Evolutionary conservation across 2,329 filamentous ascomycete species (phyloP).

Genomic region (Saccharata proteae): DNA sequence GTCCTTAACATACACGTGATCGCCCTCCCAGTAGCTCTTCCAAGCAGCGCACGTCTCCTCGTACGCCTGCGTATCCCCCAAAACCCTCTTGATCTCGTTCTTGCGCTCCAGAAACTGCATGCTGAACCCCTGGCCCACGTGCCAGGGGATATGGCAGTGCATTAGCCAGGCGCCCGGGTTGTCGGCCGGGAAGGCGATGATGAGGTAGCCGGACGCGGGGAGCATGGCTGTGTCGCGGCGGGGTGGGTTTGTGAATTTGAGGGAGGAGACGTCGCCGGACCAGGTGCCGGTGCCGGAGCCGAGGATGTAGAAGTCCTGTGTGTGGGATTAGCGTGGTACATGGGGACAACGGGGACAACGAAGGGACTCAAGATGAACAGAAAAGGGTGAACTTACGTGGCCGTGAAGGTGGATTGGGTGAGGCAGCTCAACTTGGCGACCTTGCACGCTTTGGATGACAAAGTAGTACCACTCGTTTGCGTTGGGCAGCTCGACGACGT

Average conservation of each 20-base stretch:
- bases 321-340: neutral
- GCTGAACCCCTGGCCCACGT: slow-evolving; percentile 27
- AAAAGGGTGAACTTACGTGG: neutral
- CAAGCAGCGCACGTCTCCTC: neutral
- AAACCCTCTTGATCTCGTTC: slow-evolving; percentile 13
- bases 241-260: slow-evolving; percentile 17
- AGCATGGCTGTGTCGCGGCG: slow-evolving; percentile 25
- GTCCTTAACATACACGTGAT: neutral
- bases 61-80: slow-evolving; percentile 13
- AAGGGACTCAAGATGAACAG: no score
- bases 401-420: slow-evolving; percentile 9
- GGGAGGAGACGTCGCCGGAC: slow-evolving; percentile 1
- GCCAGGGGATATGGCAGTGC: slow-evolving; percentile 25
- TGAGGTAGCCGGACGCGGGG: slow-evolving; percentile 20
- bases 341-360: no score
- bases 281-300: slow-evolving; percentile 2
- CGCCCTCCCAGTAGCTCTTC: neutral
- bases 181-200: slow-evolving; percentile 25
- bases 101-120: slow-evolving; percentile 41
- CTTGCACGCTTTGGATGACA: slow-evolving; percentile 29
- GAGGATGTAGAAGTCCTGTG: slow-evolving; percentile 15
- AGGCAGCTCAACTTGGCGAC: slow-evolving; percentile 14
- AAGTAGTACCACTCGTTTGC: slow-evolving; percentile 32
- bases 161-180: slow-evolving; percentile 27
- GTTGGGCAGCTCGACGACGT: slow-evolving; percentile 15